phyloP scores from a whole-genome alignment of 2,329 filamentous ascomycete species.

The Ustilaginoidea virens region DNA sequence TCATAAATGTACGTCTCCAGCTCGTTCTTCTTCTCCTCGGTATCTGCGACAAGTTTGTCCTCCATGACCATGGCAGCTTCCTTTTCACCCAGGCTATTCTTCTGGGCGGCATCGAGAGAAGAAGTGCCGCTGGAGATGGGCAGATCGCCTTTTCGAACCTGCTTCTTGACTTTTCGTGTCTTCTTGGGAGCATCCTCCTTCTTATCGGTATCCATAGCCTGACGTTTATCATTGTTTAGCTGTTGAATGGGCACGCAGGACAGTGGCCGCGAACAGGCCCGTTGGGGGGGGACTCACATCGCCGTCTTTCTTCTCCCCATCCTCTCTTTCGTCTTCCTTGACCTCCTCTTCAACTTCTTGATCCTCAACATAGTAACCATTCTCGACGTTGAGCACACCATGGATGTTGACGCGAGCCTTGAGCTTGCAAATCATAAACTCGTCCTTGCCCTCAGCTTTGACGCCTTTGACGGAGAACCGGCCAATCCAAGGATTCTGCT shows the following conservation, averaged over 20 bases:
- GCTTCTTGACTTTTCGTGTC: conserved; percentile 98
- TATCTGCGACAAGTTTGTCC: conserved; percentile 96
- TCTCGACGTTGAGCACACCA: conserved; percentile 91
- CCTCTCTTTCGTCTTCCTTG: conserved; percentile 60
- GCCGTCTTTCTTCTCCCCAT: conserved; percentile 50
- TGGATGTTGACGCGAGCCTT: conserved; percentile 95
- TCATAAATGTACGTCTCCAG: conserved; percentile 97
- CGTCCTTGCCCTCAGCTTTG: conserved; percentile 80
- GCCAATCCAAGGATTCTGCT: conserved; percentile 88
- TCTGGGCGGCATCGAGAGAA: conserved; percentile 55
- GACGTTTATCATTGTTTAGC: background rate
- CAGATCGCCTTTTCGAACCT: conserved; percentile 92
- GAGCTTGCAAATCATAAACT: conserved; percentile 99
- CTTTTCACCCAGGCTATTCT: conserved; percentile 58
- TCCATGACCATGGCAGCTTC: conserved; percentile 90
- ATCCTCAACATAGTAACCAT: conserved; percentile 95
- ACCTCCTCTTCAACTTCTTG: conserved; percentile 92
- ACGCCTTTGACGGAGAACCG: conserved; percentile 97
- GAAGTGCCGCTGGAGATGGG: conserved; percentile 73
- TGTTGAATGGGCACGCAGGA: too few species aligned
- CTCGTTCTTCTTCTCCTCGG: conserved; percentile 99
- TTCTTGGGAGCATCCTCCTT: conserved; percentile 59
- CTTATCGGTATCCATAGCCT: conserved; percentile 79
- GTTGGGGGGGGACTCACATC: conserved; percentile 60
- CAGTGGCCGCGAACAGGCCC: too few species aligned